A percentile compares a stretch with the other conserved stretches of the same genome.
Conservation (phyloP, 768 basidiomycete species). For the Phallus indusiatus region DNA sequence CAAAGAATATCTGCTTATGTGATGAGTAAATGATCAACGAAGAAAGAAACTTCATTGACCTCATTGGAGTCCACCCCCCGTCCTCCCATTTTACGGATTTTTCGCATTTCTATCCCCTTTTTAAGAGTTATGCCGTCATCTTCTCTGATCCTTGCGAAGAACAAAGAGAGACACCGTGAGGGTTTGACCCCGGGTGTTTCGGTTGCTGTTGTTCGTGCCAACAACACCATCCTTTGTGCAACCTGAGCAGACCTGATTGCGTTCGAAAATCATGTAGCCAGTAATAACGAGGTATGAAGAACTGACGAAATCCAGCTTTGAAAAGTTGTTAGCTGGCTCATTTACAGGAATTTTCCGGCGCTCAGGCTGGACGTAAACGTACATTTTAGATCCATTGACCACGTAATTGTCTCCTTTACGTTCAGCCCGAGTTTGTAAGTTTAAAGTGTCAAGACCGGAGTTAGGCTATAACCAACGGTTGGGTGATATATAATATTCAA, state of each 20-base stretch:
- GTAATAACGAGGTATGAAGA: neutral
- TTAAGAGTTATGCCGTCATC: conserved; percentile 1
- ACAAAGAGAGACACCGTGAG: conserved; percentile 12
- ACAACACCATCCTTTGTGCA: conserved; percentile 12
- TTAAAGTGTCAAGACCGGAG: conserved; percentile 14
- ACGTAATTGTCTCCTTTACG: conserved; percentile 11
- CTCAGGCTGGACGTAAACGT: neutral
- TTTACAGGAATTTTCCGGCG: neutral
- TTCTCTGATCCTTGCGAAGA: conserved; percentile 12
- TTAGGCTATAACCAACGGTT: conserved; percentile 8
- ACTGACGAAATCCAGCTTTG: conserved; percentile 11
- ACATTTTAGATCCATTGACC: conserved; percentile 14
- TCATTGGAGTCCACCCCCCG: conserved; percentile 15
- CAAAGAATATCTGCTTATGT: conserved; percentile 11
- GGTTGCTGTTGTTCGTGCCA: conserved; percentile 11
- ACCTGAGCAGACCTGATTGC: conserved; percentile 11
- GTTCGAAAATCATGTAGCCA: neutral
- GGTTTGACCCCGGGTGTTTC: conserved; percentile 1
- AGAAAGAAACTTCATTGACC: neutral
- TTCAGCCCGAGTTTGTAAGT: conserved; percentile 11
- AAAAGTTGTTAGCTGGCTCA: neutral
- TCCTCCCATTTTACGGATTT: conserved; percentile 16
- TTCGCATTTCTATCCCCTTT: conserved; percentile 3
- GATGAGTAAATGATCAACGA: neutral
- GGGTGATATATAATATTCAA: neutral